These are phyloP conservation scores for Cucumis cinereus DNA, from an alignment of 306 rosid species.

Conservation along the genomic window DNA sequence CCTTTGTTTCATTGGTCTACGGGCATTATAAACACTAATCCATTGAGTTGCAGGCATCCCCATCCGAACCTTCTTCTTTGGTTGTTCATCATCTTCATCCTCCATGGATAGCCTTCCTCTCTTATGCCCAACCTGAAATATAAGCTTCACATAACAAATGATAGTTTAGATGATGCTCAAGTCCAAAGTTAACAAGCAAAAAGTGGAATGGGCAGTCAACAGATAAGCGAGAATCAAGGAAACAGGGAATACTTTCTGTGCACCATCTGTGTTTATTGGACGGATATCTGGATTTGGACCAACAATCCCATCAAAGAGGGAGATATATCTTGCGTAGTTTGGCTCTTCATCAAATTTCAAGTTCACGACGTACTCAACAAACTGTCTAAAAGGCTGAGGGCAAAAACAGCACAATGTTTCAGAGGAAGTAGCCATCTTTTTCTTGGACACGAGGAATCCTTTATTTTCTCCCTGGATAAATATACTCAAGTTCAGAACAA, in stretches of 20 bases:
- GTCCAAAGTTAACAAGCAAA: background rate
- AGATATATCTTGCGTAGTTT: constrained; percentile 69
- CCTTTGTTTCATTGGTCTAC: constrained; percentile 91
- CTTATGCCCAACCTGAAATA: constrained; percentile 65
- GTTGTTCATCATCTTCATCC: constrained; percentile 72
- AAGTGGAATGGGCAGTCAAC: background rate
- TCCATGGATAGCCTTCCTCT: constrained; percentile 69
- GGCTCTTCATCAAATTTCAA: constrained; percentile 89
- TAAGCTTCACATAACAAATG: constrained; percentile 38
- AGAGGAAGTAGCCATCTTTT: constrained; percentile 79
- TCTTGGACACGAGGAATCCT: constrained; percentile 74
- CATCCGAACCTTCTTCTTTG: constrained; percentile 67
- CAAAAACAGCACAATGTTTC: constrained; percentile 56
- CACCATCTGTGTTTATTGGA: constrained; percentile 81
- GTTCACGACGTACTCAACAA: constrained; percentile 66
- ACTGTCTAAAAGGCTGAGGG: constrained; percentile 73
- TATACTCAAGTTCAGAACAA: background rate
- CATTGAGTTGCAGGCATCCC: constrained; percentile 85
- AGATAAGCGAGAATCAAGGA: background rate
- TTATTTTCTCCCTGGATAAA: constrained; percentile 72
- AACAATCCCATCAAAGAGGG: constrained; percentile 69
- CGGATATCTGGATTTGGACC: constrained; percentile 78
- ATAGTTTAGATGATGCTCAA: constrained; percentile 11
- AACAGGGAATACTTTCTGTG: constrained; percentile 46
- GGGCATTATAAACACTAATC: constrained; percentile 80